Evolutionary conservation across 2,329 filamentous ascomycete genomes (phyloP), one percentile per base, ranked within the genome.

Genomic region (Cladosporium sp.): DNA sequence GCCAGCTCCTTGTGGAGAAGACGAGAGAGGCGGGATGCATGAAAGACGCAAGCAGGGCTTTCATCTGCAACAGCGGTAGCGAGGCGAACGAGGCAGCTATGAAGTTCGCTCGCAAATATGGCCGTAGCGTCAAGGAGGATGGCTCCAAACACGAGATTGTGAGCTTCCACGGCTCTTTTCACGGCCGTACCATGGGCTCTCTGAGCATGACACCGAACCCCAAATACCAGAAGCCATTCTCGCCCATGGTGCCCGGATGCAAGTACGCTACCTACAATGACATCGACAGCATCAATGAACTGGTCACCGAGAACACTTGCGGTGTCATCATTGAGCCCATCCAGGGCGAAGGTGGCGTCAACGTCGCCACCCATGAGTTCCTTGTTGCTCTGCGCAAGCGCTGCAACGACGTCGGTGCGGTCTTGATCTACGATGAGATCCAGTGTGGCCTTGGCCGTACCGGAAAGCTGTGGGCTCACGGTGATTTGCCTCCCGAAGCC

Each of bases 81-180:
- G 93, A 98, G 72, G 93, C 93, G 65, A 98, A 98, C 69, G 93
- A 98, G 73, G 93, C 92, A 1, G 93, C 92, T 30, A 86, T 98
- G 68, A 98, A 98, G 70, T 97, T 98, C 63, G 87, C 92, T 16
- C 82, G 93, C 60, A 98, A 98, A 72, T 84, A 86, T 18, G 91
- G 90, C 60, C 92, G 92, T 69, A 61, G 49, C 32, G 51, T 59
- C 12, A 57, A 63, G 38, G 55, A 61, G n/a, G 60, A 64, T 38
- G 65, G 65, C 46, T 62, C 60, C 42, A 95, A 97, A 73, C 70
- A 81, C 60, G 90, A 96, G 63, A 72, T 98, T 41, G 88, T 97
- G 45, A 95, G 89, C 13, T 98, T 97, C 76, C 74, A 88, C 61
- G 85, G 86, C 61, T 91, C 88, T 33, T 98, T 98, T 78, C 93